phyloP scores from a whole-genome alignment of 352 stramenopile species.

The Globisporangium nunn region DNA sequence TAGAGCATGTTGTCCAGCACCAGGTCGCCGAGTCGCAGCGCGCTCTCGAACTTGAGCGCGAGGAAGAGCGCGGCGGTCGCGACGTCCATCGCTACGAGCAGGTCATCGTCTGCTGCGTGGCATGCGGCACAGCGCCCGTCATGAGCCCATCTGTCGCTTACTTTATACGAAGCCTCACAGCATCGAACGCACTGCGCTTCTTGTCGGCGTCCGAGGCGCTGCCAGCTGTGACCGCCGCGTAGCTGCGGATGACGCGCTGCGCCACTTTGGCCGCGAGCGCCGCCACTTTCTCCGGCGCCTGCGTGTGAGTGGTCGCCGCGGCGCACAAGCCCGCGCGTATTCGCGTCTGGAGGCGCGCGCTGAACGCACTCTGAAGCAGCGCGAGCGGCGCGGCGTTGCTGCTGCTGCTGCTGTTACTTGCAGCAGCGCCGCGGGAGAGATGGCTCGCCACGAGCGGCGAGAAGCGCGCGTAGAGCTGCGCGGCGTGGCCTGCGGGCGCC shows the following conservation, averaged over 20 bases:
- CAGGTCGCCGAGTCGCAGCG: conserved; percentile 43
- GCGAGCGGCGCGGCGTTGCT: neutral
- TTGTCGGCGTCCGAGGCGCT: conserved; percentile 6
- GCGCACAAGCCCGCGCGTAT: conserved; percentile 5
- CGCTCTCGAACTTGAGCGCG: conserved; percentile 31
- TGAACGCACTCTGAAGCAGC: conserved; percentile 7
- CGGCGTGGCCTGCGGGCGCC: conserved; percentile 10
- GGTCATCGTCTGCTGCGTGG: conserved; percentile 16
- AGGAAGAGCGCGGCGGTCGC: conserved; percentile 47
- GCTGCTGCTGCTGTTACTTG: neutral
- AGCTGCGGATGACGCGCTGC: conserved; percentile 57
- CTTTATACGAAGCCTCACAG: neutral
- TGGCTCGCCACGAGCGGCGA: conserved; percentile 7
- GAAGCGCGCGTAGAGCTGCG: conserved; percentile 11
- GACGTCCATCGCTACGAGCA: conserved; percentile 39
- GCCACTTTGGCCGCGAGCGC: conserved; percentile 48
- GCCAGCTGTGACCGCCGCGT: conserved; percentile 14
- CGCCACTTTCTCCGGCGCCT: conserved; percentile 15
- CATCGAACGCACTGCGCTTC: conserved; percentile 12
- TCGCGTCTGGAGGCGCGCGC: conserved; percentile 8
- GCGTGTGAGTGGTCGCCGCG: neutral
- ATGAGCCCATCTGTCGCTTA: neutral
- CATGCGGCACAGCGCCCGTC: neutral
- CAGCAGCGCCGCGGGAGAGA: neutral
- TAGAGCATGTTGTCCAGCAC: conserved; percentile 78